A percentile compares a stretch with the other conserved stretches of the same genome.
phyloP scores from a whole-genome alignment of 768 basidiomycete species.

The Tulasnella sp. region DNA sequence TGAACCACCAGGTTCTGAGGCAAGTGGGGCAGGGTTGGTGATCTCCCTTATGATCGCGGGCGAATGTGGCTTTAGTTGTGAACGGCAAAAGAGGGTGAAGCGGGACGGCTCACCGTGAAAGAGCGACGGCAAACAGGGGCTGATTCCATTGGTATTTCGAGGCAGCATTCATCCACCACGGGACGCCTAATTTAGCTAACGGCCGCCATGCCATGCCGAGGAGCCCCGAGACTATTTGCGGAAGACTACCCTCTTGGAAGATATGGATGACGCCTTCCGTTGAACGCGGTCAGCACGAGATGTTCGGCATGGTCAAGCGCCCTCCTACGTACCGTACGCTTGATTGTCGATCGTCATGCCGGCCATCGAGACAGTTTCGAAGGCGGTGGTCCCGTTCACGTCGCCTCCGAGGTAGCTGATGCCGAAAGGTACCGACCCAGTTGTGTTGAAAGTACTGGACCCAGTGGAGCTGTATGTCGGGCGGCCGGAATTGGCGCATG shows the following conservation, averaged over 20 bases:
- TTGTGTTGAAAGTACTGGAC: conserved; percentile 23
- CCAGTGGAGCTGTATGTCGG: conserved; percentile 15
- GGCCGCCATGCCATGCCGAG: conserved; percentile 32
- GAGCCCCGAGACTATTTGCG: conserved; percentile 27
- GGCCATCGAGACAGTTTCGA: conserved; percentile 29
- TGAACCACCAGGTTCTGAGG: conserved; percentile 1
- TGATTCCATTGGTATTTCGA: conserved; percentile 10
- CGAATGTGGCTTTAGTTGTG: background rate
- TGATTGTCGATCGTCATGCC: conserved; percentile 30
- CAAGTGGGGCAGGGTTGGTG: background rate
- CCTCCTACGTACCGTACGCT: conserved; percentile 23
- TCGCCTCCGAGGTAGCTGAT: conserved; percentile 30
- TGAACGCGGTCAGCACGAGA: background rate
- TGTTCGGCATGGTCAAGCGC: background rate
- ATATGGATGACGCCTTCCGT: background rate
- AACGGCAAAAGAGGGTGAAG: background rate
- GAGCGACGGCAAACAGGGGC: conserved; percentile 28
- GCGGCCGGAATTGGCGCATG: background rate
- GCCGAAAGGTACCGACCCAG: background rate
- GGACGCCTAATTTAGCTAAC: conserved; percentile 26
- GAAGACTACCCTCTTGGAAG: conserved; percentile 1
- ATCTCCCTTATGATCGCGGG: background rate
- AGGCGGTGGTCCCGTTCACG: conserved; percentile 28
- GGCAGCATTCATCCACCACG: conserved; percentile 22
- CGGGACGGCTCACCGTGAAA: conserved; percentile 17